Evolutionary conservation across 140 eudicot genomes (phyloP).

Genomic region (Senecio squalidus): DNA sequence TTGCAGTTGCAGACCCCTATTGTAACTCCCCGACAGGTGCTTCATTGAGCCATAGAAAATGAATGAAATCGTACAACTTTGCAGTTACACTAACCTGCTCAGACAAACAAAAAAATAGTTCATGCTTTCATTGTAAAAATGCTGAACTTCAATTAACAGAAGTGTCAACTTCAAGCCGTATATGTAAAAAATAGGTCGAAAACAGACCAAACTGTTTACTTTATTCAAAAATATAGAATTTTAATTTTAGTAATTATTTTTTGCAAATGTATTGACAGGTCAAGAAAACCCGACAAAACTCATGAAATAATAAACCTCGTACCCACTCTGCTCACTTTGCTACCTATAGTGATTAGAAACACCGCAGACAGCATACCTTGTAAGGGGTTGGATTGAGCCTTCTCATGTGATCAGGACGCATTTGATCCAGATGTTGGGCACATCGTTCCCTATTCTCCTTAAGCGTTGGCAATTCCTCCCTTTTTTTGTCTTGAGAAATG

Average conservation of each 20-base stretch:
- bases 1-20: conserved; percentile 13
- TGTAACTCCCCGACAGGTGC: conserved; percentile 97
- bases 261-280: background rate
- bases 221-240: background rate
- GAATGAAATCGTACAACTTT: conserved; percentile 88
- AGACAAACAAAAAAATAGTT: background rate
- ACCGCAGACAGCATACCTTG: conserved; percentile 44
- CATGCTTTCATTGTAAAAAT: background rate
- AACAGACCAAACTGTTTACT: background rate
- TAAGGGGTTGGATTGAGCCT: conserved; percentile 93
- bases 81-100: conserved; percentile 96
- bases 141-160: background rate
- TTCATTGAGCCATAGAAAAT: conserved; percentile 97
- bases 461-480: conserved; percentile 72
- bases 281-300: background rate
- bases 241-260: background rate
- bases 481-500: conserved; percentile 43
- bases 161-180: background rate
- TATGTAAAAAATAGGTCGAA: background rate
- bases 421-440: conserved; percentile 63
- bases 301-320: background rate
- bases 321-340: background rate
- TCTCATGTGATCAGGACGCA: conserved; percentile 99
- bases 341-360: background rate
- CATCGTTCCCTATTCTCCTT: conserved; percentile 63